These are phyloP conservation scores for Gracilaria gracilis DNA, from an alignment of 23 red algal species.

Conservation along the genomic window DNA sequence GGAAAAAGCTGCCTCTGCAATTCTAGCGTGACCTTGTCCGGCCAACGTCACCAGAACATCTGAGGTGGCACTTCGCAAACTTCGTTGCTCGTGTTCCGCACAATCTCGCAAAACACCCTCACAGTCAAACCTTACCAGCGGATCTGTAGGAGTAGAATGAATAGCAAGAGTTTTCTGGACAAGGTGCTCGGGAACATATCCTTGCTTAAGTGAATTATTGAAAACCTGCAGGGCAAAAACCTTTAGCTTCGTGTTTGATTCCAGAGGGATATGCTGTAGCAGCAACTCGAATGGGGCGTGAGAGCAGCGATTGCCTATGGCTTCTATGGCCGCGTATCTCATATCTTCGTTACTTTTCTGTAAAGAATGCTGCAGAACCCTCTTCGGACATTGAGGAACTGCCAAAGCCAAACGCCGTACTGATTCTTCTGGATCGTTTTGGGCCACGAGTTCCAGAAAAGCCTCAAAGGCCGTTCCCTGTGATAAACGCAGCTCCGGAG, in stretches of 20 bases:
- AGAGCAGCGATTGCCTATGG: conserved; percentile 1
- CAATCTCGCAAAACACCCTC: conserved; percentile 29
- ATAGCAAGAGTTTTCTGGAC: background rate
- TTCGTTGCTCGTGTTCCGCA: background rate
- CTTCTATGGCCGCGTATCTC: background rate
- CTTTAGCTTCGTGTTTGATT: background rate
- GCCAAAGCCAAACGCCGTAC: background rate
- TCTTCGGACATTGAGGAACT: conserved; percentile 5
- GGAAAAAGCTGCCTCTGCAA: conserved; percentile 12
- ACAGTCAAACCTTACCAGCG: conserved; percentile 17
- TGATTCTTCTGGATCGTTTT: background rate
- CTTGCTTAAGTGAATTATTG: background rate
- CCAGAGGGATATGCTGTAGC: conserved; percentile 18
- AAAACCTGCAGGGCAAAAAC: background rate
- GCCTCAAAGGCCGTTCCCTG: background rate
- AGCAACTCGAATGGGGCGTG: background rate
- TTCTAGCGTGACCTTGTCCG: background rate
- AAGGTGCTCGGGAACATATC: background rate
- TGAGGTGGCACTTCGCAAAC: background rate
- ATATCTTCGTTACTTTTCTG: background rate
- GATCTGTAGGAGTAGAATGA: background rate
- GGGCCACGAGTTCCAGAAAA: background rate
- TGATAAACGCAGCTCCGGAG: background rate
- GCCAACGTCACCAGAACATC: background rate
- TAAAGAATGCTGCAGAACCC: background rate